phyloP scores from a whole-genome alignment of 768 basidiomycete genomes.

The Hirschioporus abietinus region DNA sequence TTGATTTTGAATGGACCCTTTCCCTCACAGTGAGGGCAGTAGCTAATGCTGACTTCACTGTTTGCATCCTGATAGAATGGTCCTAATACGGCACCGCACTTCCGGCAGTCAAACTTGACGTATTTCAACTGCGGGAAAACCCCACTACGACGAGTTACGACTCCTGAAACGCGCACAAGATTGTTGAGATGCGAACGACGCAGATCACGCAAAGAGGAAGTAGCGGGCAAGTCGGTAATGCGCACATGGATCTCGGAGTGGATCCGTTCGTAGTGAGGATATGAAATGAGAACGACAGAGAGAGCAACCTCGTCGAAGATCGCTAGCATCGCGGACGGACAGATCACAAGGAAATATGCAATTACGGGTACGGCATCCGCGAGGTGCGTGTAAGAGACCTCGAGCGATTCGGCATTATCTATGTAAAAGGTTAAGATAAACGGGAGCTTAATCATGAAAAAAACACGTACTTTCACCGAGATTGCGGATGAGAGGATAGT shows the following conservation, averaged over 20 bases:
- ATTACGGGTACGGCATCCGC: conserved; percentile 89
- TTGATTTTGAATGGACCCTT: conserved; percentile 96
- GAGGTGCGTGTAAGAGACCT: conserved; percentile 96
- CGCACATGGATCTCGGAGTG: conserved; percentile 98
- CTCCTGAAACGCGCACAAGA: conserved; percentile 91
- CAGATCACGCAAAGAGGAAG: conserved; percentile 87
- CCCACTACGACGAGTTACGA: conserved; percentile 91
- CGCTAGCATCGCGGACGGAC: conserved; percentile 85
- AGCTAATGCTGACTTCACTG: conserved; percentile 90
- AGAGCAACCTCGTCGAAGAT: conserved; percentile 96
- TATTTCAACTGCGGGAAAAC: conserved; percentile 99
- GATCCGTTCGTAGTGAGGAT: conserved; percentile 93
- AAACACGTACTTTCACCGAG: conserved; percentile 84
- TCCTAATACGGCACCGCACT: conserved; percentile 90
- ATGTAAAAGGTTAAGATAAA: conserved; percentile 4
- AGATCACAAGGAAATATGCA: conserved; percentile 96
- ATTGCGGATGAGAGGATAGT: conserved; percentile 88
- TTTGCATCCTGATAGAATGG: conserved; percentile 98
- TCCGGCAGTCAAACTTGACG: conserved; percentile 96
- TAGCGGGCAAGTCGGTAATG: conserved; percentile 88
- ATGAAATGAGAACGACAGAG: conserved; percentile 90
- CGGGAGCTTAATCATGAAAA: conserved; percentile 1
- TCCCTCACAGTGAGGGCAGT: conserved; percentile 90
- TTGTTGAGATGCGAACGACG: conserved; percentile 91
- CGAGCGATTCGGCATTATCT: conserved; percentile 97